Percentiles rank a stretch among this genome's conserved stretches.
phyloP scores from a whole-genome alignment of 2,329 filamentous ascomycete genomes.

The Amesomyces nigricolor region DNA sequence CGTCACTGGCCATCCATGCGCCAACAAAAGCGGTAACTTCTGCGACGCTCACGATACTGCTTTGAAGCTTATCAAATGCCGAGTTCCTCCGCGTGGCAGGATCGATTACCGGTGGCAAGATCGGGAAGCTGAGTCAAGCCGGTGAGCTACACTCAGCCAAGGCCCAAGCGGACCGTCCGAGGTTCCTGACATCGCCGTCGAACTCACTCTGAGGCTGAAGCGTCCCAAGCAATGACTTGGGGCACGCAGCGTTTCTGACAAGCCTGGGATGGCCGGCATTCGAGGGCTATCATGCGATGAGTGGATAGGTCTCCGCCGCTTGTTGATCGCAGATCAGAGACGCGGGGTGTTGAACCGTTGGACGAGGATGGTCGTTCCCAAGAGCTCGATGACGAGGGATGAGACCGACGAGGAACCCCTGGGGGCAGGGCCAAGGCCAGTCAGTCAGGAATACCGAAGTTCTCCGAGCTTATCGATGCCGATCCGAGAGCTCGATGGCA shows the following conservation, averaged over 20 bases:
- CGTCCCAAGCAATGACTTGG: too few species aligned
- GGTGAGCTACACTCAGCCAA: too few species aligned
- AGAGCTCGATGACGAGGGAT: not conserved
- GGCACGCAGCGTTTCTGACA: too few species aligned
- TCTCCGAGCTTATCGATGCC: not conserved
- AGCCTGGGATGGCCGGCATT: too few species aligned
- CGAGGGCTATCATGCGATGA: too few species aligned
- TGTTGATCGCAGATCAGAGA: not conserved
- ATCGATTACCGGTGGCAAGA: not conserved
- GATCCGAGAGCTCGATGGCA: not conserved
- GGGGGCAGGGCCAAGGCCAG: not conserved
- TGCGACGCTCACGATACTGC: too few species aligned
- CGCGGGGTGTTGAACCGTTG: slow-evolving; percentile 1
- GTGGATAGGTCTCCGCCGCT: not conserved
- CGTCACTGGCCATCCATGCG: not conserved
- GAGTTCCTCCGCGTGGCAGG: not conserved
- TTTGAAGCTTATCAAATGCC: too few species aligned
- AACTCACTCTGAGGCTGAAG: too few species aligned
- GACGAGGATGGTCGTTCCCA: not conserved
- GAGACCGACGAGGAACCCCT: not conserved
- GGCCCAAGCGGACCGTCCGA: too few species aligned
- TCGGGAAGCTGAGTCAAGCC: too few species aligned
- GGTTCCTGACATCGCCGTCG: too few species aligned
- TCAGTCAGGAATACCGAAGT: not conserved
- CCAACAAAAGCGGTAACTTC: too few species aligned